Evolutionary conservation across 2,329 filamentous ascomycete species (phyloP), one percentile per base, ranked within the genome.

Genomic region (Ambrosiella cleistominuta): DNA sequence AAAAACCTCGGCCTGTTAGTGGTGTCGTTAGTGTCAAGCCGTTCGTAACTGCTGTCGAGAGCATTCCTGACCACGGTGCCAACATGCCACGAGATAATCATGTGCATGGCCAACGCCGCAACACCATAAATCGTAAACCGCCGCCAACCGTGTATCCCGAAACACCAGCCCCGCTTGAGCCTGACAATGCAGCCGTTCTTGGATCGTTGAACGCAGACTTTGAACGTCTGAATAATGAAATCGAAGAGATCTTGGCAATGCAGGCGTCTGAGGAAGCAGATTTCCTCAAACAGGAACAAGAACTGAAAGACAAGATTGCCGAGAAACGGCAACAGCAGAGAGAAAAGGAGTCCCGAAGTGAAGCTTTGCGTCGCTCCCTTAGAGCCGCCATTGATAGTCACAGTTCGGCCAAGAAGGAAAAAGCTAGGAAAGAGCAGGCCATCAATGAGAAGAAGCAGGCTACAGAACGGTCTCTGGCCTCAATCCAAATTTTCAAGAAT

Each of bases 301-400:
- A 86, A 50, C 68, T 95, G 38, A 80, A 83, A 57, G 82, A 82
- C 60, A 88, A 95, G 65, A 85, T 88, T 61, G 87, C 94, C 63
- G 79, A 84, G 55, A 82, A 95, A 67, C 83, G 79, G 65, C 83
- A 84, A 62, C 77, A 83, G 17, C 75, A 93, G 57, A 93, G 87
- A 67, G 88, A 95, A 66, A 95, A 94, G 68, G 91, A 97, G 63
- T 88, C 94, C 65, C 86, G 83, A 55, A 96, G 88, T 54, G 83
- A 87, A 50, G 88, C 89, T 66, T 71, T 96, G 57, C 88, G 86
- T 65, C 85, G 85, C 62, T 84, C 91, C 66, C 83, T 94, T 57
- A 83, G 87, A 56, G 81, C 80, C 51, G 81, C 90, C 5, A 88
- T 94, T 68, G 82, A 88, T 57, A 77, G 86, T 63, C 95, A 94